A percentile compares a stretch with the other conserved stretches of the same genome.
Evolutionary conservation across 352 stramenopile species (phyloP).

Genomic region (Sclerospora graminicola): DNA sequence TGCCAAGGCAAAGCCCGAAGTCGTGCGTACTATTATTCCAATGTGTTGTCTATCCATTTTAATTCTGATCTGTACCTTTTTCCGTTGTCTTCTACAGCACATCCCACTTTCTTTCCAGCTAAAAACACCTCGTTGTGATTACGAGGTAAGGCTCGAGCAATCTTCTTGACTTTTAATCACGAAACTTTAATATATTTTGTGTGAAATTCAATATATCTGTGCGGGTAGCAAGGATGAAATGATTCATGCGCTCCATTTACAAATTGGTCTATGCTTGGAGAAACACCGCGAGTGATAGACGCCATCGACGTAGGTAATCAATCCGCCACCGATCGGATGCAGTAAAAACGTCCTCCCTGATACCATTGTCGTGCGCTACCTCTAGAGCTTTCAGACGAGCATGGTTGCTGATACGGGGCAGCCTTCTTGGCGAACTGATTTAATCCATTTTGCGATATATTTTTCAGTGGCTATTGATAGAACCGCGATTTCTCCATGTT

Average conservation of each 20-base stretch:
- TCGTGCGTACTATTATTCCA: conserved; percentile 26
- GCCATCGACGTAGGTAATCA: no score
- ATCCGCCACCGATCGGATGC: no score
- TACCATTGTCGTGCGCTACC: no score
- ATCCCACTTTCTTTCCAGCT: conserved; percentile 72
- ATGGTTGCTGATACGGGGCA: no score
- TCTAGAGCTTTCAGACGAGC: no score
- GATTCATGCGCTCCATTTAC: conserved; percentile 71
- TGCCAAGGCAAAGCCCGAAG: conserved; percentile 61
- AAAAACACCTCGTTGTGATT: conserved; percentile 56
- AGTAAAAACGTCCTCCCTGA: no score
- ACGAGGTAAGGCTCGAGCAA: conserved; percentile 32
- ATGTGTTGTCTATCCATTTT: neutral
- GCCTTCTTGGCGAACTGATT: no score
- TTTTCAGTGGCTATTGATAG: no score
- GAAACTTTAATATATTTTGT: neutral
- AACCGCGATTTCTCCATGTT: no score
- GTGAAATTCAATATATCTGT: conserved; percentile 41
- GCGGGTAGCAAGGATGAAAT: conserved; percentile 72
- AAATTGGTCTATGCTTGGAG: conserved; percentile 70
- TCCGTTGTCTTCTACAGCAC: conserved; percentile 20
- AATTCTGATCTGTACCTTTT: neutral
- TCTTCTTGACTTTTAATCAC: neutral
- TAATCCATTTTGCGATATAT: no score
- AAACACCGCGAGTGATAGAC: no score